Evolutionary conservation across 768 basidiomycete species (phyloP).

Genomic region (Daedaleopsis sinensis): DNA sequence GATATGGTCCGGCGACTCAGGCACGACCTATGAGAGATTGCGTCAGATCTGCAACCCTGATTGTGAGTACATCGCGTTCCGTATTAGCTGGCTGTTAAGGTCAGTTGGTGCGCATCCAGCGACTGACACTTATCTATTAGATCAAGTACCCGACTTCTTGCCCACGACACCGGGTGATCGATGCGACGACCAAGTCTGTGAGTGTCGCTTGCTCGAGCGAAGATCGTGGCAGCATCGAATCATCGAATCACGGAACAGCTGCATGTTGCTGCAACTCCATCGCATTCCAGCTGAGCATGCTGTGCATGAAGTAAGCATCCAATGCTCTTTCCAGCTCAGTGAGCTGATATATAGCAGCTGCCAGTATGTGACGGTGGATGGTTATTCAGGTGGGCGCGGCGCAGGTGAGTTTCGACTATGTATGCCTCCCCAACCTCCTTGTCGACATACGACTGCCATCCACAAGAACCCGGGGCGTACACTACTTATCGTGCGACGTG

Average conservation of each 20-base stretch:
- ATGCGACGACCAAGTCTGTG: slow-evolving; percentile 19
- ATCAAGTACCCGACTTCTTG: slow-evolving; percentile 7
- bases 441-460: not conserved
- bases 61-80: slow-evolving; percentile 5
- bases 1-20: not conserved
- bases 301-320: slow-evolving; percentile 18
- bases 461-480: slow-evolving; percentile 9
- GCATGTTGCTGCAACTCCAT: slow-evolving; percentile 21
- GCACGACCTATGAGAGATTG: slow-evolving; percentile 17
- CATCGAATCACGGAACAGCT: not conserved
- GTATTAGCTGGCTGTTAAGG: not conserved
- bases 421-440: not conserved
- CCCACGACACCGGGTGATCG: slow-evolving; percentile 15
- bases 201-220: not conserved
- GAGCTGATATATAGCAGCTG: slow-evolving; percentile 7
- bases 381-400: slow-evolving; percentile 5
- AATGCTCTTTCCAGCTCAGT: not conserved
- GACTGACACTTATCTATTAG: not conserved
- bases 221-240: not conserved
- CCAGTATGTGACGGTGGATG: slow-evolving; percentile 8
- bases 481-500: slow-evolving; percentile 1
- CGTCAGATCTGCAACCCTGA: slow-evolving; percentile 20
- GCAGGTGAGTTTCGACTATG: slow-evolving; percentile 7
- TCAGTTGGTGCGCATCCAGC: not conserved
- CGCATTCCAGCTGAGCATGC: slow-evolving; percentile 20